Percentiles rank a stretch among this genome's conserved stretches.
Conservation (phyloP, 2,329 filamentous ascomycete genomes). For the Pezicula radicicola region DNA sequence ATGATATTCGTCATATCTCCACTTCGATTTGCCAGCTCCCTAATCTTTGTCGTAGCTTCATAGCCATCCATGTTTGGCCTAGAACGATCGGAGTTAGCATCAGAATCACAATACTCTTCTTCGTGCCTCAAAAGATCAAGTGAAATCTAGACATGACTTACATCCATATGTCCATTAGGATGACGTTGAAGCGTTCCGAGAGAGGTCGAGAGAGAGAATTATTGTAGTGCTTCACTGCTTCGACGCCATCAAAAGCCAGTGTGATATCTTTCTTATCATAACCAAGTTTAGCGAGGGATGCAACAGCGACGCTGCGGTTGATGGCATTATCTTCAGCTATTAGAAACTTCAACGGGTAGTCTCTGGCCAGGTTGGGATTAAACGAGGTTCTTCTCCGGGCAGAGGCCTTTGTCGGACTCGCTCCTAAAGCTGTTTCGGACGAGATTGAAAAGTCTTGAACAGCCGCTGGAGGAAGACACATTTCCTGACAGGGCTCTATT, state of each 20-base stretch:
- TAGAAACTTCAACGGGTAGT: constrained; percentile 63
- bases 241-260: constrained; percentile 65
- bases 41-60: constrained; percentile 61
- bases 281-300: constrained; percentile 64
- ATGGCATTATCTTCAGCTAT: constrained; percentile 73
- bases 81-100: background rate
- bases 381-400: constrained; percentile 27
- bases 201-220: constrained; percentile 32
- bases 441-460: background rate
- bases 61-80: constrained; percentile 67
- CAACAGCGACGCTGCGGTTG: constrained; percentile 64
- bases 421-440: background rate
- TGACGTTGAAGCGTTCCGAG: constrained; percentile 49
- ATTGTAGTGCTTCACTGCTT: constrained; percentile 61
- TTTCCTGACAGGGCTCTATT: background rate
- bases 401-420: background rate
- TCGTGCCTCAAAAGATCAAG: background rate
- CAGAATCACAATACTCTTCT: background rate
- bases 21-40: constrained; percentile 30
- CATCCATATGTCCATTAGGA: constrained; percentile 78
- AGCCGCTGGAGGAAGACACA: background rate
- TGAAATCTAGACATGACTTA: background rate
- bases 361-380: constrained; percentile 55
- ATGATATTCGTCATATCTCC: constrained; percentile 35
- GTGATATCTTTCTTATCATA: constrained; percentile 51